Conservation (phyloP, 2,329 filamentous ascomycete genomes). For the Arthrobotrys conoides region DNA sequence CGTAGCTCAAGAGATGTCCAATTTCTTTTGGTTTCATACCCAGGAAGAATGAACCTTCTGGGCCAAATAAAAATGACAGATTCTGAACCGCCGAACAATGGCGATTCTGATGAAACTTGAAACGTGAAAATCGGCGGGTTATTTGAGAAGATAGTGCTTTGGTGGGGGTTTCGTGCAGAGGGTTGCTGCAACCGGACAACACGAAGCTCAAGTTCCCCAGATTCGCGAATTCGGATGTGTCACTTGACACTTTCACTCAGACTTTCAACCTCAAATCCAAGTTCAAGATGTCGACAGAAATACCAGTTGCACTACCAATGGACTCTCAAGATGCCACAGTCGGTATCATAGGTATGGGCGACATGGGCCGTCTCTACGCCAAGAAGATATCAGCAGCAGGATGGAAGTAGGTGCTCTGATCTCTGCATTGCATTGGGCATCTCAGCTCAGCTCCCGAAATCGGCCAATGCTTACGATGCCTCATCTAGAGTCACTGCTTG, state of each 20-base stretch:
- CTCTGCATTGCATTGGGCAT: background rate
- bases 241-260: constrained; percentile 2
- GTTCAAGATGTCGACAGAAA: constrained; percentile 29
- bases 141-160: background rate
- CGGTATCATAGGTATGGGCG: constrained; percentile 98
- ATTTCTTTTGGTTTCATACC: too few species aligned
- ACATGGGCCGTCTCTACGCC: constrained; percentile 99
- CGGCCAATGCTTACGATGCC: constrained; percentile 61
- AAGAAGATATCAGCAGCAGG: constrained; percentile 87
- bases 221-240: constrained; percentile 14
- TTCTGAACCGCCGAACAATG: too few species aligned
- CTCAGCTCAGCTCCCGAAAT: constrained; percentile 60
- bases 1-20: too few species aligned
- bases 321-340: constrained; percentile 71
- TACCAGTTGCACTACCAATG: constrained; percentile 22
- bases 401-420: constrained; percentile 82
- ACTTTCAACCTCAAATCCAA: constrained; percentile 20
- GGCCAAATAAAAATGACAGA: too few species aligned
- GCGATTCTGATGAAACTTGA: too few species aligned
- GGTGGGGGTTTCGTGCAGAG: background rate
- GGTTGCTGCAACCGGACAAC: too few species aligned
- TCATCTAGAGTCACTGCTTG: constrained; percentile 87
- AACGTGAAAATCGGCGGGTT: too few species aligned
- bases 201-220: constrained; percentile 7
- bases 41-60: too few species aligned